Evolutionary conservation across 164 flowering plant species (phyloP).

Genomic region (Malania oleifera): DNA sequence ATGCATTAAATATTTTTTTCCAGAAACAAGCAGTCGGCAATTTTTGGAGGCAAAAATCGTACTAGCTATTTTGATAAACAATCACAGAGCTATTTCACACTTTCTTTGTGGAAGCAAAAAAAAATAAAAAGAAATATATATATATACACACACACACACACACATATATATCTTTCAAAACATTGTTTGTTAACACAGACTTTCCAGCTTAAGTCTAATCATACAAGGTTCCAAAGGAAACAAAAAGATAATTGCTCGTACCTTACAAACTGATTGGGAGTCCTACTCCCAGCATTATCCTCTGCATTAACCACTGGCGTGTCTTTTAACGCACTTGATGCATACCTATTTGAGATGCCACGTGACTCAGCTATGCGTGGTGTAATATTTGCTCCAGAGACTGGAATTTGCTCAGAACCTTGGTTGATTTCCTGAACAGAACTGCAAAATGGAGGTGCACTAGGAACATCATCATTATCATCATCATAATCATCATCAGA

Average conservation of each 20-base stretch:
- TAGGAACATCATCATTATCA: slow-evolving; percentile 47
- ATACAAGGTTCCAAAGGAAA: not conserved
- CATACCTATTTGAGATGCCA: slow-evolving; percentile 13
- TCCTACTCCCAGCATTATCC: slow-evolving; percentile 17
- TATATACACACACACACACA: too few species aligned
- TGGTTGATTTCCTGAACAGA: slow-evolving; percentile 39
- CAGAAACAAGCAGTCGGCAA: too few species aligned
- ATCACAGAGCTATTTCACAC: too few species aligned
- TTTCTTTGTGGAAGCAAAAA: too few species aligned
- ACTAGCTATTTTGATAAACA: too few species aligned
- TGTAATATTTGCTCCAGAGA: slow-evolving; percentile 14
- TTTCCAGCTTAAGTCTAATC: too few species aligned
- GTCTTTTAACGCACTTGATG: slow-evolving; percentile 6
- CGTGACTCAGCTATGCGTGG: slow-evolving; percentile 13
- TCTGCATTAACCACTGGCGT: slow-evolving; percentile 17
- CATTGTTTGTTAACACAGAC: not conserved
- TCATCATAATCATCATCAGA: slow-evolving; percentile 43
- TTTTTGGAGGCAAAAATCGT: too few species aligned
- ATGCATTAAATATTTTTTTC: too few species aligned
- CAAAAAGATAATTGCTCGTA: slow-evolving; percentile 5
- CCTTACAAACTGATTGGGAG: slow-evolving; percentile 39
- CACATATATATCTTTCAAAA: too few species aligned
- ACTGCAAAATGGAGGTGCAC: slow-evolving; percentile 71
- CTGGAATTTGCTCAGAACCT: slow-evolving; percentile 21
- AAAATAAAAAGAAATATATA: too few species aligned